Evolutionary conservation across 106 monocot genomes (phyloP).

Genomic region (Allium sativum): DNA sequence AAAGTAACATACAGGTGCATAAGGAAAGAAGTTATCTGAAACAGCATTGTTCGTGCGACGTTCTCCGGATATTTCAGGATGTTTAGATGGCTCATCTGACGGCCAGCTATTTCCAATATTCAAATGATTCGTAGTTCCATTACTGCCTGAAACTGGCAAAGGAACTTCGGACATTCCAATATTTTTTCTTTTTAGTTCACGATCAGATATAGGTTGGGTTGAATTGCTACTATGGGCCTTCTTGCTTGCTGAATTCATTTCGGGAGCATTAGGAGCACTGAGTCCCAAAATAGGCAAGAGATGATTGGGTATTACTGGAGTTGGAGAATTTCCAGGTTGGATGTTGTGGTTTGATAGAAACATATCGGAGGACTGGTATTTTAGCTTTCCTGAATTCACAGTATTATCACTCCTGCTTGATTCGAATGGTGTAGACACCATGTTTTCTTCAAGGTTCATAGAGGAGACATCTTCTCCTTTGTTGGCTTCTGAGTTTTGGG

Average conservation of each 20-base stretch:
- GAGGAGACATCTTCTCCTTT: constrained; percentile 18
- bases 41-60: constrained; percentile 32
- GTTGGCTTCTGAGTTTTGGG: constrained; percentile 6
- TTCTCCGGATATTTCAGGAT: constrained; percentile 29
- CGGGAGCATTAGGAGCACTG: constrained; percentile 80
- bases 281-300: constrained; percentile 78
- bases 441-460: constrained; percentile 19
- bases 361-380: constrained; percentile 30
- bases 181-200: constrained; percentile 24
- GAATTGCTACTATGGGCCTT: constrained; percentile 17
- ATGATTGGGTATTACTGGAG: constrained; percentile 19
- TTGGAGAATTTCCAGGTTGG: constrained; percentile 16
- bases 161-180: constrained; percentile 23
- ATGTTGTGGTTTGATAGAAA: constrained; percentile 26
- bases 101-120: constrained; percentile 12
- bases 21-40: constrained; percentile 57
- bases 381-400: constrained; percentile 20
- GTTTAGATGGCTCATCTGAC: constrained; percentile 5
- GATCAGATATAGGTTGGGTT: constrained; percentile 10
- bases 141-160: constrained; percentile 12
- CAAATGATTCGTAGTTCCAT: constrained; percentile 20
- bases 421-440: constrained; percentile 18
- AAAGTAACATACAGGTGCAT: constrained; percentile 36
- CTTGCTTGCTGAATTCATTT: constrained; percentile 16
- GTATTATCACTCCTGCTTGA: constrained; percentile 16